Conservation (phyloP, 768 basidiomycete species). For the Tulasnella sp. region DNA sequence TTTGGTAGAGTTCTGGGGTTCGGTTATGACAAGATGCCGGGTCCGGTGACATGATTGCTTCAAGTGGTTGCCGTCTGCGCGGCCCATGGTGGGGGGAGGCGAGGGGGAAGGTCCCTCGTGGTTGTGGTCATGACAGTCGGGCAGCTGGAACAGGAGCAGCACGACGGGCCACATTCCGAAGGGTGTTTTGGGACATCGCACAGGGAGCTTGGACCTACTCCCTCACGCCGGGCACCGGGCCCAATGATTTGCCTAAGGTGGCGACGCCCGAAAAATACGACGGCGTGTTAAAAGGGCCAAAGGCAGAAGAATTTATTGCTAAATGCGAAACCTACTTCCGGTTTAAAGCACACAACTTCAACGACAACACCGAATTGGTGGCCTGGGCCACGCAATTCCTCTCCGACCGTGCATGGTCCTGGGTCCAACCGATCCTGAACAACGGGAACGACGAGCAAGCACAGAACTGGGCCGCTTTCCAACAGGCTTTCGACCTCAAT, state of each 20-base stretch:
- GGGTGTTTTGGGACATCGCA: neutral
- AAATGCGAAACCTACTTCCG: neutral
- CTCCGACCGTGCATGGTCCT: neutral
- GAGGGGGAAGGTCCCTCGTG: too few species aligned
- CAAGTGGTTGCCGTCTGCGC: too few species aligned
- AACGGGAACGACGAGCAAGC: neutral
- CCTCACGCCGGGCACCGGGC: neutral
- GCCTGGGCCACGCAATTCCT: neutral
- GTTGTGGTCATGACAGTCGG: too few species aligned
- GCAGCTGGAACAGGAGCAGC: too few species aligned
- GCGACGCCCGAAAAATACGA: neutral
- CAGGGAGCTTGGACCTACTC: neutral
- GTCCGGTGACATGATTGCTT: too few species aligned
- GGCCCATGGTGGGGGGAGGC: too few species aligned
- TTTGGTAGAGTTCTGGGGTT: too few species aligned
- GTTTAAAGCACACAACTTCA: neutral
- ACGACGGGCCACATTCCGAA: too few species aligned
- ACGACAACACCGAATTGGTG: neutral
- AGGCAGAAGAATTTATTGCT: too few species aligned
- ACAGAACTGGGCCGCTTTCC: neutral
- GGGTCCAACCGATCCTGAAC: neutral
- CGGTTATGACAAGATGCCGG: too few species aligned
- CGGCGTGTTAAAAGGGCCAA: too few species aligned
- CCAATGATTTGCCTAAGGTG: neutral
- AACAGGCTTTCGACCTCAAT: neutral